A percentile compares a stretch with the other conserved stretches of the same genome.
These are phyloP conservation scores for Solanum sitiens DNA, from an alignment of 257 asterid genomes.

Conservation along the genomic window DNA sequence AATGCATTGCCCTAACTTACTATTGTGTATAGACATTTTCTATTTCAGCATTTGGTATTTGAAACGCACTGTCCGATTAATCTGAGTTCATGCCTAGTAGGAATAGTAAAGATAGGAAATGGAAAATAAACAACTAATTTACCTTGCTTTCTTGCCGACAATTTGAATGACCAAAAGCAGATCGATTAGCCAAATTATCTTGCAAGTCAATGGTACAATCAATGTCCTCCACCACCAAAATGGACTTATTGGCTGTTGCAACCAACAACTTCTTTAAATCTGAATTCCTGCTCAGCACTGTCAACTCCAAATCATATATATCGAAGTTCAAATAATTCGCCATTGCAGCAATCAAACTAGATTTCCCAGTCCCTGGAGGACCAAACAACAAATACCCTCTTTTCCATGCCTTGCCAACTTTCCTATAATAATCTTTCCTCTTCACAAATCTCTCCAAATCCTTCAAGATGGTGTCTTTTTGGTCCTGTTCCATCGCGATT, in stretches of 20 bases:
- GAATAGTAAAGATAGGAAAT: neutral
- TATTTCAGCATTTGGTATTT: neutral
- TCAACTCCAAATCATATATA: constrained; percentile 9
- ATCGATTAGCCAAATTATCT: neutral
- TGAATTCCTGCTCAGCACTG: neutral
- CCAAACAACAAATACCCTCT: constrained; percentile 19
- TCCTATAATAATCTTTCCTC: constrained; percentile 6
- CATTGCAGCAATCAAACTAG: neutral
- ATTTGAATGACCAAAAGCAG: neutral
- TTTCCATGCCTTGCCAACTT: constrained; percentile 27
- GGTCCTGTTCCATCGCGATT: constrained; percentile 12
- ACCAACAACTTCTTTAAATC: neutral
- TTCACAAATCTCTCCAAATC: constrained; percentile 15
- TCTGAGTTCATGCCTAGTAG: neutral
- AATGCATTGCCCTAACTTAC: neutral
- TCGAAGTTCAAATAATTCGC: neutral
- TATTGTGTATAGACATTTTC: neutral
- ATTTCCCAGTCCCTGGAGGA: neutral
- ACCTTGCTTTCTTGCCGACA: neutral
- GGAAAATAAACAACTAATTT: neutral
- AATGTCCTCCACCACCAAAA: neutral
- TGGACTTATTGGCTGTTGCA: constrained; percentile 7
- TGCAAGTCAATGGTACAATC: constrained; percentile 10
- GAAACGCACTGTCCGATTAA: neutral
- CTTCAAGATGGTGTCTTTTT: constrained; percentile 1